A percentile compares a stretch with the other conserved stretches of the same genome.
Evolutionary conservation across 768 basidiomycete genomes (phyloP).

Genomic region (Mrakia frigida): DNA sequence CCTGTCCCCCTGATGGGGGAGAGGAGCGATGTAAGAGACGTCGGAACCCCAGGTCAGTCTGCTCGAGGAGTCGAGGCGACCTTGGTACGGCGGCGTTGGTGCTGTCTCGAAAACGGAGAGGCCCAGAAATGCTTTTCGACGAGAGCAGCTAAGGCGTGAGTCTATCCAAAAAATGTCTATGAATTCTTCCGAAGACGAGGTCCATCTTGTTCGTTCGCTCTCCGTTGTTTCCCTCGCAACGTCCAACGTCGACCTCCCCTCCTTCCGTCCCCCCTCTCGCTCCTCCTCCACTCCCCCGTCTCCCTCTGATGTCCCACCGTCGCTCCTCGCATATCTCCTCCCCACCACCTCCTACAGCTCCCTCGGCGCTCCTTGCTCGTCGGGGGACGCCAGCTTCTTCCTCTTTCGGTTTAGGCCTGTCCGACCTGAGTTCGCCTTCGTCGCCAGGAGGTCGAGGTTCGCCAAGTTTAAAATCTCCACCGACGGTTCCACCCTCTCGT

Average conservation of each 20-base stretch:
- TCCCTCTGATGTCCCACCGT: constrained; percentile 1
- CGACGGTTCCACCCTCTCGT: not conserved
- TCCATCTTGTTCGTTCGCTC: too few species aligned
- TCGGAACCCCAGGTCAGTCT: too few species aligned
- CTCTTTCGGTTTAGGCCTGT: not conserved
- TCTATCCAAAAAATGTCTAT: too few species aligned
- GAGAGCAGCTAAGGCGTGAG: too few species aligned
- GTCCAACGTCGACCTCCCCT: not conserved
- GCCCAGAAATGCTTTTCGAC: too few species aligned
- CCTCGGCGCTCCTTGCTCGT: not conserved
- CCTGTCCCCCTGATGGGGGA: too few species aligned
- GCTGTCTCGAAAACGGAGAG: too few species aligned
- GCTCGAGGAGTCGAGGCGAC: too few species aligned
- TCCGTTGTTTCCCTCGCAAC: too few species aligned
- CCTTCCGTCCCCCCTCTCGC: not conserved
- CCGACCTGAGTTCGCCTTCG: not conserved
- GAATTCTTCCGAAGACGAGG: too few species aligned
- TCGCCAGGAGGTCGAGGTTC: not conserved
- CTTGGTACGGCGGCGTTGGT: too few species aligned
- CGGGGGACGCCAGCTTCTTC: constrained; percentile 1
- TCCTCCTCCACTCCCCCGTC: not conserved
- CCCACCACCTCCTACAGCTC: not conserved
- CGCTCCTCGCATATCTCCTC: not conserved
- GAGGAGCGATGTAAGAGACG: too few species aligned
- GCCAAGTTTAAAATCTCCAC: not conserved